These are phyloP conservation scores for Magnusiomyces paraingens DNA, from an alignment of 1,139 yeast species.

Conservation along the genomic window DNA sequence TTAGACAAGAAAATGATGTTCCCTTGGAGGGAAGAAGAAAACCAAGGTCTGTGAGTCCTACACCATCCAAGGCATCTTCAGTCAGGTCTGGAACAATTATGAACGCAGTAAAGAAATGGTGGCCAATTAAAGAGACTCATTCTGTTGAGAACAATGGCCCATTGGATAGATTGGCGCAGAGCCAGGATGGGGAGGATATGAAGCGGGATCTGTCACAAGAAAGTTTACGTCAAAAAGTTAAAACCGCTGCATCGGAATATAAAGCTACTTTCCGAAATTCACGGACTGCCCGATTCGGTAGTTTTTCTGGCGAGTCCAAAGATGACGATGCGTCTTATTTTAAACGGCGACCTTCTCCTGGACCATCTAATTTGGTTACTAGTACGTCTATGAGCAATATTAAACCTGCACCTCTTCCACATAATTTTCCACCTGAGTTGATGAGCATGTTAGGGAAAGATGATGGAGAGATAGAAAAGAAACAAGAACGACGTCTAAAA, in stretches of 20 bases:
- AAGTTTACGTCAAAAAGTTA: not conserved
- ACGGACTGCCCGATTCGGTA: not conserved
- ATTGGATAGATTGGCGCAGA: not conserved
- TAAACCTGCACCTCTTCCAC: not conserved
- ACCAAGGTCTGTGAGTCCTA: no score
- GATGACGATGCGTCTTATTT: not conserved
- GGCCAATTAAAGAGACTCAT: slow-evolving; percentile 26
- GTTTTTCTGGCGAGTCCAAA: not conserved
- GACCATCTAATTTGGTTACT: no score
- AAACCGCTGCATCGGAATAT: not conserved
- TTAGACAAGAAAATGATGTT: no score
- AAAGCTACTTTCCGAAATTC: not conserved
- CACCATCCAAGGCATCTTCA: no score
- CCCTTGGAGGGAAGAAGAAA: no score
- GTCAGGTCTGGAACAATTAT: slow-evolving; percentile 17
- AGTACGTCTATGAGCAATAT: not conserved
- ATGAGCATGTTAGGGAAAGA: slow-evolving; percentile 1
- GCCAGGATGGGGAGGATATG: not conserved
- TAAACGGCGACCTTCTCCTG: no score
- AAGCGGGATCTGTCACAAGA: slow-evolving; percentile 1
- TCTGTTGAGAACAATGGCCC: not conserved
- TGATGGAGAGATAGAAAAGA: not conserved
- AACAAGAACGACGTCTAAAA: not conserved
- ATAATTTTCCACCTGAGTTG: slow-evolving; percentile 1
- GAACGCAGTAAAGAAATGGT: slow-evolving; percentile 30